Evolutionary conservation across 805 yeast genomes (phyloP), one percentile per base, ranked within the genome.

Genomic region (Candida sonorensis): DNA sequence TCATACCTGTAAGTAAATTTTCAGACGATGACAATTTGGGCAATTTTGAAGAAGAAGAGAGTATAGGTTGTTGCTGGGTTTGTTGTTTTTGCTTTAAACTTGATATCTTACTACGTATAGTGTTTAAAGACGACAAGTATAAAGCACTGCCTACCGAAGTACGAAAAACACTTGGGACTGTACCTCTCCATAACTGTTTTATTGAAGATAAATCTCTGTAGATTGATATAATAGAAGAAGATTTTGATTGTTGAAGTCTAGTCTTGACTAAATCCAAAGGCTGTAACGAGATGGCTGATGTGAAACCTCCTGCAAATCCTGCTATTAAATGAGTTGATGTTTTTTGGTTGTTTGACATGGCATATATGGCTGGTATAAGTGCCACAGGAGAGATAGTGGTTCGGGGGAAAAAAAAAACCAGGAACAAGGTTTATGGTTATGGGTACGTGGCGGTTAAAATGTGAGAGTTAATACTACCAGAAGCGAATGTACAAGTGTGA

Each of bases 251-350:
- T 60, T 86, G 97, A 7, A 86, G 65, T 41, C 97, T 59, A 0
- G 97, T 90, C 55, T 90, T 90, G 29, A 90, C 59, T 28, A 90
- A 66, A 55, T 90, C 97, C 28, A 90, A 68, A 1, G 97, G 97
- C 55, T 90, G 97, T 25, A 90, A 65, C 0, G 72, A 66, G 4
- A 85, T 72, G 0, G 96, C 76, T 3, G 95, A 80, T 0, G 86
- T 67, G 31, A 90, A 59, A 1, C 97, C 97, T 2, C 95, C 94
- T 7, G 73, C 46, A 42, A 83, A 87, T 0, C 97, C 97, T 2
- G 95, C 83, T 11, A 75, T 45, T 8, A 86, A 56, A 55, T 87
- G 95, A 1, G 68, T 56, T 7, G 53, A 34, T 3, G 58, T 45
- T 31, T 47, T 49, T 13, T 36, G 25, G 26, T 41, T 42, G 12